A percentile compares a stretch with the other conserved stretches of the same genome.
Conservation (phyloP, 139 green algal species). For the Gonium pectorale region DNA sequence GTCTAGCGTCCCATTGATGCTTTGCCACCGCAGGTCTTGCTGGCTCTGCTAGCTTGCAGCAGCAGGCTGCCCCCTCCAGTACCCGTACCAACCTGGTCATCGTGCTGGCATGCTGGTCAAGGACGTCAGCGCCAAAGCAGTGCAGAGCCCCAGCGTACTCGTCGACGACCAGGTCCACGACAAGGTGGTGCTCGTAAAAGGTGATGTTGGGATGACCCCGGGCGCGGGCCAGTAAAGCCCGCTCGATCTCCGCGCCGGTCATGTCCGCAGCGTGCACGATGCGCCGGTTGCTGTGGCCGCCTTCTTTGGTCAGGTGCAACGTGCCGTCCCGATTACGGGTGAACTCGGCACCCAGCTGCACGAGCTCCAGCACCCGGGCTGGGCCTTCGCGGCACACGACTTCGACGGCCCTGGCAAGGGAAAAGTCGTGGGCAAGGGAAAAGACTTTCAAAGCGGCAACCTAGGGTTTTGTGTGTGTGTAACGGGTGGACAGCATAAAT, state of each 20-base stretch:
- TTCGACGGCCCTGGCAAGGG: slow-evolving; percentile 83
- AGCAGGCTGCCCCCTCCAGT: too few relatives aligned
- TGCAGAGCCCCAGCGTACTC: slow-evolving; percentile 63
- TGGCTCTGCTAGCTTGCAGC: too few relatives aligned
- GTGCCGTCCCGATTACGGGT: slow-evolving; percentile 78
- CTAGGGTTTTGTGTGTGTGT: too few relatives aligned
- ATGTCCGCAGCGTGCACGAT: slow-evolving; percentile 97
- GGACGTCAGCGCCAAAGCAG: slow-evolving; percentile 89
- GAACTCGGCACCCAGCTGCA: slow-evolving; percentile 91
- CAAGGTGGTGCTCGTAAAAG: slow-evolving; percentile 65
- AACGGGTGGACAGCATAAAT: too few relatives aligned
- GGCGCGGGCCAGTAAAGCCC: slow-evolving; percentile 84
- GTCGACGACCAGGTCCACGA: slow-evolving; percentile 74
- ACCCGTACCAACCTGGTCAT: slow-evolving; percentile 64
- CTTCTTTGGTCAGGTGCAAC: slow-evolving; percentile 96
- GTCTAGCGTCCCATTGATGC: too few relatives aligned
- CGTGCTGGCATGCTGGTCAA: slow-evolving; percentile 65
- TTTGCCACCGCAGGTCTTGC: too few relatives aligned
- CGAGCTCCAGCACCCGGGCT: slow-evolving; percentile 90
- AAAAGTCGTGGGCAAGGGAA: too few relatives aligned
- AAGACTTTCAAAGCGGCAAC: too few relatives aligned
- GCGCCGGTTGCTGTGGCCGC: slow-evolving; percentile 91
- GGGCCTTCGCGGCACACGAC: slow-evolving; percentile 94
- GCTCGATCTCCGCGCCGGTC: slow-evolving; percentile 94
- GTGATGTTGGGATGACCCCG: slow-evolving; percentile 82